phyloP scores from a whole-genome alignment of 495 filamentous ascomycete genomes.

The Darksidea phi region DNA sequence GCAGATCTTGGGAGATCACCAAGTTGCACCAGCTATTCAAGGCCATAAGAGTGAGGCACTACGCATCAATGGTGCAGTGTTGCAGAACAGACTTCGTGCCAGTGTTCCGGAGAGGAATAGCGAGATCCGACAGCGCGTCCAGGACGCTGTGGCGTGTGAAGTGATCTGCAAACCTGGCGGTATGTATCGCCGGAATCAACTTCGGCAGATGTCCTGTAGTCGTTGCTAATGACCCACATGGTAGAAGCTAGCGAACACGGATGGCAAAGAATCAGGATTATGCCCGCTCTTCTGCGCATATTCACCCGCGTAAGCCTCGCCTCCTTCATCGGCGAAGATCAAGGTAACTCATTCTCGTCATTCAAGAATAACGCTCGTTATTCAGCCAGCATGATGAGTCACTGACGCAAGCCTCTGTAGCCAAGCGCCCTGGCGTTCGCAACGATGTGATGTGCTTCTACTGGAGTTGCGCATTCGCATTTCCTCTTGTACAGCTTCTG shows the following conservation, averaged over 20 bases:
- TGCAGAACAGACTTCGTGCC: not conserved
- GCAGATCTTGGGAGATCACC: constrained; percentile 20
- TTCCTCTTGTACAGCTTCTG: not conserved
- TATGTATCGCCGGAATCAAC: not conserved
- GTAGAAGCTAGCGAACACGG: not conserved
- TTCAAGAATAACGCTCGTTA: too few species aligned
- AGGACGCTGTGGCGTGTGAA: not conserved
- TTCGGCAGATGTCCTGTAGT: too few species aligned
- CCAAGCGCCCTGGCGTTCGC: not conserved
- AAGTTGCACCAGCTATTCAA: not conserved
- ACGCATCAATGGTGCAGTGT: not conserved
- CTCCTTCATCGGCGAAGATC: not conserved
- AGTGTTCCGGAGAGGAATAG: not conserved
- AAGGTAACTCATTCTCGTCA: not conserved
- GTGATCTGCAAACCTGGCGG: not conserved
- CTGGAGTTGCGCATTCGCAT: not conserved
- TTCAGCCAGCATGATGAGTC: too few species aligned
- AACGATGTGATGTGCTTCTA: not conserved
- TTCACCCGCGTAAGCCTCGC: not conserved
- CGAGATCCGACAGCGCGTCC: not conserved
- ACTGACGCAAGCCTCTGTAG: too few species aligned
- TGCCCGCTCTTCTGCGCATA: not conserved
- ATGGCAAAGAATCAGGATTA: not conserved
- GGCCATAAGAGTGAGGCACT: not conserved
- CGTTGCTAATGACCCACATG: too few species aligned